These are phyloP conservation scores for Leptomonas seymouri DNA, from an alignment of 208 protist genomes.

Conservation along the genomic window DNA sequence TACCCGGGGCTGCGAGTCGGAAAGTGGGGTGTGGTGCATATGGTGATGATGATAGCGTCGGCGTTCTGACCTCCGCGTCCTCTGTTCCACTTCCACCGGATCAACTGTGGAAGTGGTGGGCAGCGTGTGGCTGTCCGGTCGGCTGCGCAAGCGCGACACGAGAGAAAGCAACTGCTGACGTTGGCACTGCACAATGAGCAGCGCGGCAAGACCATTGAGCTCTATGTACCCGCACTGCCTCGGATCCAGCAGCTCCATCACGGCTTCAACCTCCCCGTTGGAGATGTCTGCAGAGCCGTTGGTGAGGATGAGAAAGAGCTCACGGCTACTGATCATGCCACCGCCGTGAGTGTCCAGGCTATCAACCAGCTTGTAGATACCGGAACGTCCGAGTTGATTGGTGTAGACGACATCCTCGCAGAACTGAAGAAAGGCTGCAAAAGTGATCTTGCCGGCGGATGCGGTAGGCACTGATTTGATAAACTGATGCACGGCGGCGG, in stretches of 20 bases:
- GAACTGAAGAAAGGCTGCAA: slow-evolving; percentile 59
- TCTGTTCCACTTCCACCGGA: background rate
- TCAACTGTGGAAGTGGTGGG: background rate
- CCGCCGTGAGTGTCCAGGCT: slow-evolving; percentile 23
- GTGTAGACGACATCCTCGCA: slow-evolving; percentile 47
- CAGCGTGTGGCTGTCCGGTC: background rate
- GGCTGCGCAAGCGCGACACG: background rate
- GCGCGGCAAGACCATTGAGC: slow-evolving; percentile 23
- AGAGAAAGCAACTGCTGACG: slow-evolving; percentile 5
- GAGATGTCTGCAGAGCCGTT: slow-evolving; percentile 37
- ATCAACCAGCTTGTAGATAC: slow-evolving; percentile 25
- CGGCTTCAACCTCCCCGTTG: slow-evolving; percentile 52
- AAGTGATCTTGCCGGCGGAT: slow-evolving; percentile 34
- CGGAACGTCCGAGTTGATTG: slow-evolving; percentile 12
- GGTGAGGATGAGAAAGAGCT: slow-evolving; percentile 46
- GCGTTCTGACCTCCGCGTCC: slow-evolving; percentile 1
- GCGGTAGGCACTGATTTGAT: slow-evolving; percentile 26
- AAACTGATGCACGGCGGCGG: slow-evolving; percentile 22
- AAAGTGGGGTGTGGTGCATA: background rate
- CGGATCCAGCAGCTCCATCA: slow-evolving; percentile 70
- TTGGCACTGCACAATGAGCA: slow-evolving; percentile 20
- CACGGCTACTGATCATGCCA: slow-evolving; percentile 37
- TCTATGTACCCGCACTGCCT: slow-evolving; percentile 19
- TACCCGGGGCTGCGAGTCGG: background rate
- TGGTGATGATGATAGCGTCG: slow-evolving; percentile 8